phyloP scores from a whole-genome alignment of 805 yeast species.

The Torulaspora franciscae region DNA sequence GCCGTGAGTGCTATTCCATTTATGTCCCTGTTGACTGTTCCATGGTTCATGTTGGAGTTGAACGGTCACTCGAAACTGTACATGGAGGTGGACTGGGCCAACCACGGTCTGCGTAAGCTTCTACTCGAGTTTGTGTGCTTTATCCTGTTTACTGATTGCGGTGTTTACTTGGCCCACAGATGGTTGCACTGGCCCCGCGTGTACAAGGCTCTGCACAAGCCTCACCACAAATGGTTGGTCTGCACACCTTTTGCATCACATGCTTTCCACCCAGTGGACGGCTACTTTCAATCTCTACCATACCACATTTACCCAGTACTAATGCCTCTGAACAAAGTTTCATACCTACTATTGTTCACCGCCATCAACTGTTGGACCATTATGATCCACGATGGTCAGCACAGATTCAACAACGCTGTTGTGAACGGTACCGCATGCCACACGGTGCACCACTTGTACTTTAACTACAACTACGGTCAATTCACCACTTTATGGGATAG shows the following conservation, averaged over 20 bases:
- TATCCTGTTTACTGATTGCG: slow-evolving; percentile 89
- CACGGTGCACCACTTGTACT: slow-evolving; percentile 92
- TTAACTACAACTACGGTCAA: slow-evolving; percentile 97
- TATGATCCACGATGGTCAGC: slow-evolving; percentile 97
- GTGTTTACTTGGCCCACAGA: slow-evolving; percentile 87
- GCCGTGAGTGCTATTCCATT: slow-evolving; percentile 79
- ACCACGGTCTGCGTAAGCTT: slow-evolving; percentile 66
- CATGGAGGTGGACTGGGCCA: slow-evolving; percentile 53
- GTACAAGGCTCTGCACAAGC: slow-evolving; percentile 86
- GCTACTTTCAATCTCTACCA: slow-evolving; percentile 87
- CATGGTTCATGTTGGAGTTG: slow-evolving; percentile 83
- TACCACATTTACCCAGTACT: slow-evolving; percentile 88
- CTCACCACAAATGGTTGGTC: slow-evolving; percentile 98
- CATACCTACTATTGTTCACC: slow-evolving; percentile 75
- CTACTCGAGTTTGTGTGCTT: slow-evolving; percentile 67
- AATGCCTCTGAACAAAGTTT: slow-evolving; percentile 86
- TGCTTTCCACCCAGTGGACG: slow-evolving; percentile 98
- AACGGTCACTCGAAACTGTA: slow-evolving; percentile 80
- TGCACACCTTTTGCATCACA: slow-evolving; percentile 98
- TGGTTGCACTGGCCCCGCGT: slow-evolving; percentile 89
- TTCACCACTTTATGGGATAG: slow-evolving; percentile 98
- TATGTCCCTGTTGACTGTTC: slow-evolving; percentile 83
- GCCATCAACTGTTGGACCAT: slow-evolving; percentile 98
- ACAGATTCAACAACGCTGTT: slow-evolving; percentile 85
- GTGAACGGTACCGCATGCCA: slow-evolving; percentile 98